Evolutionary conservation across 257 asterid species (phyloP), one percentile per base, ranked within the genome.

Genomic region (Nemophila menziesii): DNA sequence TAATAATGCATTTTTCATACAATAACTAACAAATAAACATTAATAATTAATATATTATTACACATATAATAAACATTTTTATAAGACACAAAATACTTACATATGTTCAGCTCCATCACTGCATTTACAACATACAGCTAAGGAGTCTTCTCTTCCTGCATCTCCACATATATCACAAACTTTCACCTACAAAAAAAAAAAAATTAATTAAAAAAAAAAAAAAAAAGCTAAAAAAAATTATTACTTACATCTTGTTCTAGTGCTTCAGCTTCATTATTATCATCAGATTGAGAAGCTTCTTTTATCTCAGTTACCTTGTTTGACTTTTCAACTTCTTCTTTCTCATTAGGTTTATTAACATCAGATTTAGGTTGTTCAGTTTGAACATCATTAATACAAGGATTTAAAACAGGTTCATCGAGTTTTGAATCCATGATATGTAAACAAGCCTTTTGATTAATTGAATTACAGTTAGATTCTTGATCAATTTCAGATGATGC

Each of bases 101-200:
- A 79, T 77, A 57, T 90, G 99, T 61, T 90, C 99, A 8, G 96
- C 96, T 27, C 99, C 99, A 73, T 81, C 96, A 60, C 66, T 70
- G 63, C 99, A 90, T 67, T 61, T 66, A 60, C 75, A 70, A 63
- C 99, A 90, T 53, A 71, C 65, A 62, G 96, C 96, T 63, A 90
- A 94, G 60, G 68, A 68, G 60, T 90, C 79, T 65, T 85, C 99
- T 43, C 83, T 71, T 11, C 96, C 99, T 4, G 93, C 82, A 77
- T 79, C 96, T 55, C 99, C 99, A 58, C 99, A 90, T 36, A 77
- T 85, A 72, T 89, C 95, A 67, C 98, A 89, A 62, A 89, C 92
- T 78, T 78, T 84, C 56, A 89, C 98, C 98, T 72, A n/a, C n/a
- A n/a, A n/a, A n/a, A n/a, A n/a, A n/a, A n/a, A n/a, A n/a, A n/a